Percentiles rank a stretch among this genome's conserved stretches.
These are phyloP conservation scores for Ceratocystis lukuohia DNA, from an alignment of 2,329 filamentous ascomycete species.

Conservation along the genomic window DNA sequence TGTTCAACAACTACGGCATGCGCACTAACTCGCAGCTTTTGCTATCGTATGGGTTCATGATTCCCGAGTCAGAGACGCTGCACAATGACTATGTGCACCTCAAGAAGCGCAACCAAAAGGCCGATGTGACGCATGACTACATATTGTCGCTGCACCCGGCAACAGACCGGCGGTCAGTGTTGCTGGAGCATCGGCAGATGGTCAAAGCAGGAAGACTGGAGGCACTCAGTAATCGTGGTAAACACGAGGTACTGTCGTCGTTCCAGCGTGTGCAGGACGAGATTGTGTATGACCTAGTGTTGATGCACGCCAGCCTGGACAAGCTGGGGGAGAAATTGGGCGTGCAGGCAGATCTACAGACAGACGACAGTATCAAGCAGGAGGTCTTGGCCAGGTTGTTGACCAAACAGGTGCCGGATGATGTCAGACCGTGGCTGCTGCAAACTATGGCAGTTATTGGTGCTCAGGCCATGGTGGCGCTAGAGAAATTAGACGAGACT, in stretches of 20 bases:
- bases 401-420: conserved; percentile 22
- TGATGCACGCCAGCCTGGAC: conserved; percentile 25
- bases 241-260: conserved; percentile 20
- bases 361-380: conserved; percentile 18
- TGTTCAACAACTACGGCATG: conserved; percentile 59
- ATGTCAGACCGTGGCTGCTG: conserved; percentile 25
- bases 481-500: conserved; percentile 35
- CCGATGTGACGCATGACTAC: conserved; percentile 30
- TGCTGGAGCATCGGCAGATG: conserved; percentile 21
- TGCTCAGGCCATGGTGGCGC: conserved; percentile 31
- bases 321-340: conserved; percentile 9
- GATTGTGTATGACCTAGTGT: conserved; percentile 39
- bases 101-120: conserved; percentile 30
- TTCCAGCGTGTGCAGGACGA: conserved; percentile 41
- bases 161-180: conserved; percentile 34
- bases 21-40: conserved; percentile 63
- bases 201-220: background rate
- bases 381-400: conserved; percentile 16
- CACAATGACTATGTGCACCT: conserved; percentile 50
- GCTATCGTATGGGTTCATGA: conserved; percentile 48
- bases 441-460: conserved; percentile 32
- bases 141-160: conserved; percentile 41
- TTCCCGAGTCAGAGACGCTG: conserved; percentile 34
- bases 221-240: conserved; percentile 28
- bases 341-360: background rate